Percentiles rank a stretch among this genome's conserved stretches.
These are phyloP conservation scores for Leucosporidium scottii DNA, from an alignment of 768 basidiomycete species.

Conservation along the genomic window DNA sequence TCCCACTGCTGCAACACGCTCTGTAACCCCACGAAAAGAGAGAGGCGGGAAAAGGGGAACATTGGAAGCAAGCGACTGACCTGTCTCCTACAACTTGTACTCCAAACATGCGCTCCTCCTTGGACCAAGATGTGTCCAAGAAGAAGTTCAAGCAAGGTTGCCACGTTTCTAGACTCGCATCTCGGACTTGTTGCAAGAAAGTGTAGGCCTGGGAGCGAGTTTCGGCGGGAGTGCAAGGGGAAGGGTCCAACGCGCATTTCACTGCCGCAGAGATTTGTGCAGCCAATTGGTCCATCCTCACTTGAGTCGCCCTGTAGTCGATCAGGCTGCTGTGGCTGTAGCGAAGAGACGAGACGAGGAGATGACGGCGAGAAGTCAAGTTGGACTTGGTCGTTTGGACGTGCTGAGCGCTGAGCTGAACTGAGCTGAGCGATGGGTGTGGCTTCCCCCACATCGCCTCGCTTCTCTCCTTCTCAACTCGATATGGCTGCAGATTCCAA, in stretches of 20 bases:
- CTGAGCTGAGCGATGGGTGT: too few relatives aligned
- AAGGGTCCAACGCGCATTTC: slow-evolving; percentile 3
- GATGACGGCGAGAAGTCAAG: too few relatives aligned
- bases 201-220: slow-evolving; percentile 29
- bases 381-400: too few relatives aligned
- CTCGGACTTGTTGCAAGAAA: slow-evolving; percentile 36
- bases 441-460: too few relatives aligned
- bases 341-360: too few relatives aligned
- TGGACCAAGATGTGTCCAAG: slow-evolving; percentile 19
- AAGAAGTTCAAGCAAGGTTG: slow-evolving; percentile 34
- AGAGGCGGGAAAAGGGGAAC: neutral
- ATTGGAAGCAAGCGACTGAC: slow-evolving; percentile 18
- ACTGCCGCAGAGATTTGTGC: slow-evolving; percentile 7
- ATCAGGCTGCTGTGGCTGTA: too few relatives aligned
- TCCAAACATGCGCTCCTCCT: slow-evolving; percentile 35
- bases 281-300: slow-evolving; percentile 9
- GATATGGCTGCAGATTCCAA: neutral
- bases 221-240: slow-evolving; percentile 7
- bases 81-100: slow-evolving; percentile 37
- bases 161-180: slow-evolving; percentile 24
- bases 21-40: neutral
- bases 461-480: too few relatives aligned
- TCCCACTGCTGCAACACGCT: neutral
- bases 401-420: too few relatives aligned
- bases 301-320: too few relatives aligned